Evolutionary conservation across 2,329 filamentous ascomycete genomes (phyloP), one percentile per base, ranked within the genome.

Genomic region (Aspergillus aculeatus): DNA sequence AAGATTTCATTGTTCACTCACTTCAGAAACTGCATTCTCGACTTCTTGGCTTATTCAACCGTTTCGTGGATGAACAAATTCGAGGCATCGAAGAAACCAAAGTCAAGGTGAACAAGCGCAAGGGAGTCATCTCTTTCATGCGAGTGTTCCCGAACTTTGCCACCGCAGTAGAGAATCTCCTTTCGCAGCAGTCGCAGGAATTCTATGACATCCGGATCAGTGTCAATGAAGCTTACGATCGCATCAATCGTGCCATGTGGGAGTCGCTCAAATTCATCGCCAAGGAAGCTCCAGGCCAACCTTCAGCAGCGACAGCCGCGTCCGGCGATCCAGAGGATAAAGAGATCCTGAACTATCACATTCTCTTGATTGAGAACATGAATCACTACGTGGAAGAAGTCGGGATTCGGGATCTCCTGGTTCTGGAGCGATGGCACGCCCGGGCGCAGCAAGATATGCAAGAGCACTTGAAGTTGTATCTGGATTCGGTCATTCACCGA

Each of bases 41-140:
- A 47, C 81, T 98, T 19, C 86, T 89, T 66, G 84, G 85, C 2
- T 85, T 91, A 2, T 97, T 96, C 79, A 87, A 84, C 62, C 92
- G 91, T 63, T 97, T 98, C 68, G 87, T 98, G 9, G 94, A 98
- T 66, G 92, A 96, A 64, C 95, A 99, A 74, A 90, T 98, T 60
- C 90, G 91, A 26, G 93, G 92, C 5, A 96, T 98, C 64, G 95
- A 98, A 77, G 95, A 98, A 62, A 98, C 93, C 44, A 98, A 98
- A 77, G 94, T 99, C 75, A 97, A 97, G 81, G 92, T 97, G 77
- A 97, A 96, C 82, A 98, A 98, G 82, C 89, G 95, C 66, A 97
- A 96, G 79, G 94, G 95, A 11, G 91, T 99, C 58, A 97, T 98
- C 69, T 88, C 89, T 16, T 98, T 98, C 75, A 94, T 98, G 81